Evolutionary conservation across 441 rosid genomes (phyloP), one percentile per base, ranked within the genome.

Genomic region (Populus hybrid): DNA sequence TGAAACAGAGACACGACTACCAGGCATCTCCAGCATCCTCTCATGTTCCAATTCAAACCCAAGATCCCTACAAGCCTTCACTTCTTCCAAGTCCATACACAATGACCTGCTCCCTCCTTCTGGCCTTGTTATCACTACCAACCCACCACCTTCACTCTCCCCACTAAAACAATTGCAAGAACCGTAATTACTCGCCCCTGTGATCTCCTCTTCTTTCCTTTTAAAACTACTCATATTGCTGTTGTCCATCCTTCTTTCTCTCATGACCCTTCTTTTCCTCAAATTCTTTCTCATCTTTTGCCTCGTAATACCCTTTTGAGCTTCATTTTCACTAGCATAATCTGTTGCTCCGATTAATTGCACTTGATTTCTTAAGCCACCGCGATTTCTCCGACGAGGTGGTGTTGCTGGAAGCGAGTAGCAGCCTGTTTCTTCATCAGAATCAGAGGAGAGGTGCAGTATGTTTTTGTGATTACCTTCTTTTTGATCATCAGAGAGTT

Each of bases 21-120:
- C 68, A 42, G 93, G 89, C 77, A 83, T 77, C 76, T 90, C 94
- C 69, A 90, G 38, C 91, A 87, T 89, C 24, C 87, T 76, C 70
- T 88, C 91, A 67, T 89, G 90, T 76, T 93, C 98, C 74, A 93
- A 61, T 54, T 93, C 98, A 69, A 93, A 90, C 64, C 98, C 98
- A 50, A 93, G 91, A 79, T 93, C 96, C 70, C 89, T 86, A 78
- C 96, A 93, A 23, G 98, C 98, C 67, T 90, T 93, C 54, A 91
- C 91, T 78, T 93, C 98, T 36, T 88, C 92, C 79, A 89, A 61
- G 12, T 88, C 96, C 96, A 91, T 89, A 78, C 90, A 90, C 85
- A 93, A 16, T 3, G 91, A 80, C 78, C 88, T 87, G 6, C 74
- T 77, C 73, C 98, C 96, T 79, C 98, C 98, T 74, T 85, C 90